Conservation (phyloP, 2,329 filamentous ascomycete species). For the Chaetoscypha palmicola region DNA sequence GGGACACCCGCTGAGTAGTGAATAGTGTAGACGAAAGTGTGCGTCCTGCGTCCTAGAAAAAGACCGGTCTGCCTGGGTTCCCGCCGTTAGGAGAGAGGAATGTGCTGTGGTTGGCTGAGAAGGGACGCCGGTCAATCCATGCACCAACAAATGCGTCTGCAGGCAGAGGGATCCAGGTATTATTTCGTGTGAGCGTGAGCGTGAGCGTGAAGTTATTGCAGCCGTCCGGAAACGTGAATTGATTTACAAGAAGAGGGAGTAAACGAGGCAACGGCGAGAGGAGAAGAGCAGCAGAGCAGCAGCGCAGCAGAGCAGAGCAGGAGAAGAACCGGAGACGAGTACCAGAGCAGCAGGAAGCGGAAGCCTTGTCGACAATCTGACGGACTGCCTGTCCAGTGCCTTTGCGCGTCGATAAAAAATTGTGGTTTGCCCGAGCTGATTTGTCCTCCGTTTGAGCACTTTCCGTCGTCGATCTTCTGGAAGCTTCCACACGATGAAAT, state of each 20-base stretch:
- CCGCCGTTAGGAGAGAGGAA: background rate
- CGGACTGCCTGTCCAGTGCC: background rate
- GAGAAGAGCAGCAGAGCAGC: no score
- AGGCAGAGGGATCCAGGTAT: background rate
- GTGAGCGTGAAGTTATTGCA: no score
- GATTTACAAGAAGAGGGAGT: no score
- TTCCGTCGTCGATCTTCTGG: slow-evolving; percentile 1
- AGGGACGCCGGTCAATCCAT: slow-evolving; percentile 2
- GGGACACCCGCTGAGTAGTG: background rate
- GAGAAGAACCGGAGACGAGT: no score
- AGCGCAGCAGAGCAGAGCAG: no score
- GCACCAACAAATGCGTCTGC: background rate
- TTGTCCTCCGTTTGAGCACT: background rate
- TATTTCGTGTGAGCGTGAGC: background rate
- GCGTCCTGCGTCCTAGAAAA: background rate
- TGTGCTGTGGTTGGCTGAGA: slow-evolving; percentile 5
- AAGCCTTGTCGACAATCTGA: background rate
- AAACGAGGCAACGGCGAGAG: no score
- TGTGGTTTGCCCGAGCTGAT: background rate
- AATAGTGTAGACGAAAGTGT: background rate
- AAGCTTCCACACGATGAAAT: slow-evolving; percentile 2
- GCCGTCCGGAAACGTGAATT: no score
- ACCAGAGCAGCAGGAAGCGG: no score
- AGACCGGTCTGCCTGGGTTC: slow-evolving; percentile 1
- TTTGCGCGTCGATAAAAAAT: slow-evolving; percentile 4